Conservation (phyloP, 2,329 filamentous ascomycete genomes). For the Alternaria panax region DNA sequence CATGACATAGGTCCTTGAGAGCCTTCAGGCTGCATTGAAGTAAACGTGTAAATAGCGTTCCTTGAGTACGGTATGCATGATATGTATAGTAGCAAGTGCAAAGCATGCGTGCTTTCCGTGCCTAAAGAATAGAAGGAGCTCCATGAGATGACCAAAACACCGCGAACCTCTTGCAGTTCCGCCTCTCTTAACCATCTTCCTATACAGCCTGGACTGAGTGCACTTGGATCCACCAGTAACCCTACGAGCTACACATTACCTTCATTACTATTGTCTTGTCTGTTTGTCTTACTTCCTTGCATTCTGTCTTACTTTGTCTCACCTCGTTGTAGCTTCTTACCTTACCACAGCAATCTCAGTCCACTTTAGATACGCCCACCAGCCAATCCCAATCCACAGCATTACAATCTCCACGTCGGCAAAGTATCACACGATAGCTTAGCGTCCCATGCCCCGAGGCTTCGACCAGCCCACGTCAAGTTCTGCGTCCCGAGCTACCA, state of each 20-base stretch:
- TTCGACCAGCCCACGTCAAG: slow-evolving; percentile 29
- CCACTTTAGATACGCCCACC: not conserved
- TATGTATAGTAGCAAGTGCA: slow-evolving; percentile 19
- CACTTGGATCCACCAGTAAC: slow-evolving; percentile 27
- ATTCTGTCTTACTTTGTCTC: not conserved
- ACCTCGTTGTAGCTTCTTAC: not conserved
- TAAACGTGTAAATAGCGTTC: slow-evolving; percentile 64
- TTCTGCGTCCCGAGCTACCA: slow-evolving; percentile 22
- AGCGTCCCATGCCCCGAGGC: slow-evolving; percentile 32
- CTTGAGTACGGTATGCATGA: slow-evolving; percentile 27
- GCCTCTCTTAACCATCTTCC: slow-evolving; percentile 6
- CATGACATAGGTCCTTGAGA: slow-evolving; percentile 75
- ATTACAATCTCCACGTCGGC: not conserved
- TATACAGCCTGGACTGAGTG: slow-evolving; percentile 22
- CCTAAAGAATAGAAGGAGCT: slow-evolving; percentile 47
- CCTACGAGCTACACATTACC: slow-evolving; percentile 20
- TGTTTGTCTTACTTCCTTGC: slow-evolving; percentile 10
- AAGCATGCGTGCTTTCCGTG: slow-evolving; percentile 38
- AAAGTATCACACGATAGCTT: not conserved
- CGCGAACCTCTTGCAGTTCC: slow-evolving; percentile 20
- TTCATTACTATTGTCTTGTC: slow-evolving; percentile 25
- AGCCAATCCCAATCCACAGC: not conserved
- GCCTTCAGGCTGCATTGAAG: slow-evolving; percentile 80
- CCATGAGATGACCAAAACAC: slow-evolving; percentile 34
- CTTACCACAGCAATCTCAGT: not conserved